phyloP scores from a whole-genome alignment of 805 yeast genomes.

The Saturnispora diversa region DNA sequence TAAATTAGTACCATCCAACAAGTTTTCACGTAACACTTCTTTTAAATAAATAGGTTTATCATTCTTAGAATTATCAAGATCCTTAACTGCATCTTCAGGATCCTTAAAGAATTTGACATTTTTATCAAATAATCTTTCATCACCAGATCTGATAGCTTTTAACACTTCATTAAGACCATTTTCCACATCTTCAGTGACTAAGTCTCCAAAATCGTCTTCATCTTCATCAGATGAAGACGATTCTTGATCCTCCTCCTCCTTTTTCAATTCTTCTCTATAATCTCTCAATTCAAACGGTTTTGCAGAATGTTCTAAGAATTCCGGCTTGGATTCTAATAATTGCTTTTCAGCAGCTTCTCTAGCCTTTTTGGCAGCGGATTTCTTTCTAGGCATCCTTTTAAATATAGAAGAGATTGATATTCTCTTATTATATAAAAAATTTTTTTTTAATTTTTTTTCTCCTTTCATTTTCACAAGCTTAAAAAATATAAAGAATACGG shows the following conservation, averaged over 20 bases:
- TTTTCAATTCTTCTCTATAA: conserved; percentile 14
- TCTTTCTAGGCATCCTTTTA: conserved; percentile 69
- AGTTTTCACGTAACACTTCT: conserved; percentile 83
- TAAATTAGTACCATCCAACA: conserved; percentile 57
- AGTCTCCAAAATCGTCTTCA: conserved; percentile 88
- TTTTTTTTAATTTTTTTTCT: conserved; percentile 7
- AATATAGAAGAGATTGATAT: not conserved
- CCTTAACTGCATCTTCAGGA: conserved; percentile 49
- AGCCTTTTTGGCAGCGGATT: conserved; percentile 72
- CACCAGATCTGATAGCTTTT: conserved; percentile 58
- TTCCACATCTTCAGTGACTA: conserved; percentile 81
- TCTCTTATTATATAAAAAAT: not conserved
- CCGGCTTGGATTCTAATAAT: not conserved
- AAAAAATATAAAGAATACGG: too few species aligned
- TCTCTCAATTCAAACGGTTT: conserved; percentile 12
- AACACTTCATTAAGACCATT: conserved; percentile 67
- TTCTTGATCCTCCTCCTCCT: conserved; percentile 21
- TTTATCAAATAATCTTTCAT: conserved; percentile 59
- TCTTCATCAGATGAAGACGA: conserved; percentile 28
- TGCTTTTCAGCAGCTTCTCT: conserved; percentile 32
- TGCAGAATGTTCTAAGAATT: conserved; percentile 1
- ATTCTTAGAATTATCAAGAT: conserved; percentile 26
- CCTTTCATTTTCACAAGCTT: conserved; percentile 10
- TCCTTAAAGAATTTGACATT: conserved; percentile 64
- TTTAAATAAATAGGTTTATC: conserved; percentile 76